Evolutionary conservation across 345 rosid genomes (phyloP), one percentile per base, ranked within the genome.

Genomic region (Hibiscus syriacus): DNA sequence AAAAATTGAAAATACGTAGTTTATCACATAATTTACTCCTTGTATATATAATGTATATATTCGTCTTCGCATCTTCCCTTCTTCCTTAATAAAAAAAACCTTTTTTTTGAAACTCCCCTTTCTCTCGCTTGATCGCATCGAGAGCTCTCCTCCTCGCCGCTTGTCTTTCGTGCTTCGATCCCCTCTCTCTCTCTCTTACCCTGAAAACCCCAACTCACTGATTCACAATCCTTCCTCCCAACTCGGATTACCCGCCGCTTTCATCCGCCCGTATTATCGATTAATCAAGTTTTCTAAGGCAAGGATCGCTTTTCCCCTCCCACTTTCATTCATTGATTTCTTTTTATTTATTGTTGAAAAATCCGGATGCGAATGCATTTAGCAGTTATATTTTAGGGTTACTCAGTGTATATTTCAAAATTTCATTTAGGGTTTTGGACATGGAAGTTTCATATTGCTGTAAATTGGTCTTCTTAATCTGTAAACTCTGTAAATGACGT

Each of bases 121-220:
- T 39, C 60, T 69, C 66, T 45, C 22, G 41, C 19, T 38, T 25
- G 55, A 68, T 68, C 64, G 43, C 64, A 11, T 30, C 64, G 54
- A 25, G 63, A 10, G 64, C 54, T 10, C 27, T 19, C 53, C 27
- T 55, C 12, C 17, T 27, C 43, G 20, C 20, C 5, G 54, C 43
- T 39, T 53, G 20, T 32, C 6, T 45, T 26, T 20, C 48, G 56
- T 6, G 22, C 29, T 61, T 26, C 32, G 67, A 49, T 53, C 8
- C 23, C 6, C 23, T 46, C 25, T 17, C 20, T 53, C 16, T 3
- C n/a, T n/a, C n/a, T n/a, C n/a, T n/a, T n/a, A n/a, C 16, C 46
- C 46, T 5, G 3, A 70, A 60, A 60, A 50, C 52, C 68, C 53
- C 49, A 61, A 45, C 67, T 61, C 59, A 23, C 60, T 16, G 52